Conservation (phyloP, 768 basidiomycete genomes). For the Steccherinum ochraceum region DNA sequence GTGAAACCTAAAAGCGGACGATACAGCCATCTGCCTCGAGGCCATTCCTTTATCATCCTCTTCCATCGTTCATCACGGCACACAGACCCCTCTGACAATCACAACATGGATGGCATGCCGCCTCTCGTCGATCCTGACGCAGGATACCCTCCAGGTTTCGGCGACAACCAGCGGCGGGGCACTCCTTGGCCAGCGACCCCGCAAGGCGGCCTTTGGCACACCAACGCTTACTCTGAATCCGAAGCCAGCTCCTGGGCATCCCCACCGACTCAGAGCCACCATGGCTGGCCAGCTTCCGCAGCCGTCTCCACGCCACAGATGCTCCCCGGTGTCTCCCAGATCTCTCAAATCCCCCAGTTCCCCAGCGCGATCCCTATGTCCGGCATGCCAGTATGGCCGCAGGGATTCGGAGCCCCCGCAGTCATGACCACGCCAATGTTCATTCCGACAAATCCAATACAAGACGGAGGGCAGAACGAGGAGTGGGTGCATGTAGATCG, state of each 20-base stretch:
- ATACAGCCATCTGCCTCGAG: background rate
- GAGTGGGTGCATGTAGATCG: background rate
- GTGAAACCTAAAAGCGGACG: background rate
- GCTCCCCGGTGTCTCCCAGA: no score
- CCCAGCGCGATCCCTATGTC: background rate
- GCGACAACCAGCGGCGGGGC: background rate
- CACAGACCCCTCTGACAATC: background rate
- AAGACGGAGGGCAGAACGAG: background rate
- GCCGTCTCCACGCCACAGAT: background rate
- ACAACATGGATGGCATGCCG: background rate
- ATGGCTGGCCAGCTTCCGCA: no score
- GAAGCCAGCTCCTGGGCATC: background rate
- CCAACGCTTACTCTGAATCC: background rate
- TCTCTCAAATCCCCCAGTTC: background rate
- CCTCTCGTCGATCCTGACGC: background rate
- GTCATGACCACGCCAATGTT: background rate
- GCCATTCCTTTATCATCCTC: background rate
- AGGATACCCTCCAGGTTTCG: background rate
- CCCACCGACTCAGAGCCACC: background rate
- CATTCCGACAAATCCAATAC: background rate
- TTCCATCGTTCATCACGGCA: no score
- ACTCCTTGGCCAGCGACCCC: background rate
- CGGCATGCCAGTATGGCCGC: background rate
- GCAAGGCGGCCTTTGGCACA: background rate
- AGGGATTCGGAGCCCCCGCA: background rate